Evolutionary conservation across 2,329 filamentous ascomycete species (phyloP).

Genomic region (Claviceps maximensis): DNA sequence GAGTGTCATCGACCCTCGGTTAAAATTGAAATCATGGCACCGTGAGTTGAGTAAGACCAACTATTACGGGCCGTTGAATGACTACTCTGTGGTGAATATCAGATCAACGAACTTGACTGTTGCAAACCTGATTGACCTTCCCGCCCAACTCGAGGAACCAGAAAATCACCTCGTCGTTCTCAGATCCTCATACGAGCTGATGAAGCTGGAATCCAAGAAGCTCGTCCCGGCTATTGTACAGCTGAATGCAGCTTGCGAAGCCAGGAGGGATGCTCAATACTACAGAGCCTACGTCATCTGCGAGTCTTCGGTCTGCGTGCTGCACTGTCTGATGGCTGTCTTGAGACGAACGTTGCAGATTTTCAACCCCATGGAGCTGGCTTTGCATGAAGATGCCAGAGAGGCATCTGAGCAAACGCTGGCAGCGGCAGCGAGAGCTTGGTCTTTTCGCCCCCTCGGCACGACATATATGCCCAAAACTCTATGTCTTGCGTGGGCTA

Average conservation of each 20-base stretch:
- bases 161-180: conserved; percentile 3
- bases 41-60: conserved; percentile 1
- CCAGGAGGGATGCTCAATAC: conserved; percentile 1
- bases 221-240: not conserved
- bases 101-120: conserved; percentile 5
- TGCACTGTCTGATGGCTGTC: conserved; percentile 4
- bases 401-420: not conserved
- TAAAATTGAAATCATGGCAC: conserved; percentile 1
- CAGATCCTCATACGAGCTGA: conserved; percentile 2
- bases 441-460: conserved; percentile 4
- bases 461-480: conserved; percentile 5
- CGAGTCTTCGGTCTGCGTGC: conserved; percentile 4
- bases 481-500: conserved; percentile 4
- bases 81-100: conserved; percentile 7
- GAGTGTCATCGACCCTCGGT: conserved; percentile 3
- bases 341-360: conserved; percentile 3
- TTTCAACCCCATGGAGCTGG: conserved; percentile 1
- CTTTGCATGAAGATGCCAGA: not conserved
- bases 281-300: conserved; percentile 5
- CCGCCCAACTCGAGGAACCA: conserved; percentile 2
- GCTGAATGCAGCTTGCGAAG: conserved; percentile 1
- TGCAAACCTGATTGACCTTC: conserved; percentile 3
- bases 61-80: conserved; percentile 4
- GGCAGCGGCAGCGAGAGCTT: conserved; percentile 3
- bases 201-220: conserved; percentile 3